Evolutionary conservation across 139 green algal species (phyloP).

Genomic region (Closterium sp.): DNA sequence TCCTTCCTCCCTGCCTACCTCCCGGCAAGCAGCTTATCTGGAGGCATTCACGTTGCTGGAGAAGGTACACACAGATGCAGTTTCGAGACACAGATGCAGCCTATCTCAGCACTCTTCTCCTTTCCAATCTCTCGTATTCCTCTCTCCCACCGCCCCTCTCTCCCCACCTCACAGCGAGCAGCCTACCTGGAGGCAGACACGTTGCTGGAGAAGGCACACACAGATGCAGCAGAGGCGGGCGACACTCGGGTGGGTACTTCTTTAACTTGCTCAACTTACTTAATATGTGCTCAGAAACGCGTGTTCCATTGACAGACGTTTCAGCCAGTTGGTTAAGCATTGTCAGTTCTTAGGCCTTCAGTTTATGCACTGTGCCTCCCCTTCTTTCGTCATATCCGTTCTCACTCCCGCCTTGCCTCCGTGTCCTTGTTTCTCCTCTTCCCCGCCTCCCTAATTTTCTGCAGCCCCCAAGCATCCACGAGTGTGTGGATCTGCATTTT

Average conservation of each 20-base stretch:
- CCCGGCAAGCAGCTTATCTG: neutral
- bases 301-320: too few species aligned
- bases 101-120: too few species aligned
- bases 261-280: too few species aligned
- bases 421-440: neutral
- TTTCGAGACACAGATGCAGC: too few species aligned
- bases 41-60: neutral
- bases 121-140: neutral
- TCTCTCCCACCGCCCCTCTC: neutral
- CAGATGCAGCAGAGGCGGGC: neutral
- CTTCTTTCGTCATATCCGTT: too few species aligned
- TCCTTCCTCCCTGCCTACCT: neutral
- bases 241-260: neutral
- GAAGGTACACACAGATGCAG: neutral
- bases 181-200: neutral
- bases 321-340: too few species aligned
- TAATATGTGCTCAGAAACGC: too few species aligned
- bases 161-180: neutral
- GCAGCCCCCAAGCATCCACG: neutral
- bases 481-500: neutral
- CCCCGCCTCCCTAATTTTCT: neutral
- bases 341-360: too few species aligned
- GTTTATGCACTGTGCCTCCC: too few species aligned
- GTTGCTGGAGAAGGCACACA: neutral
- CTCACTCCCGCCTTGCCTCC: too few species aligned